A percentile compares a stretch with the other conserved stretches of the same genome.
These are phyloP conservation scores for Aspergillus unguis DNA, from an alignment of 2,329 filamentous ascomycete species.

Conservation along the genomic window DNA sequence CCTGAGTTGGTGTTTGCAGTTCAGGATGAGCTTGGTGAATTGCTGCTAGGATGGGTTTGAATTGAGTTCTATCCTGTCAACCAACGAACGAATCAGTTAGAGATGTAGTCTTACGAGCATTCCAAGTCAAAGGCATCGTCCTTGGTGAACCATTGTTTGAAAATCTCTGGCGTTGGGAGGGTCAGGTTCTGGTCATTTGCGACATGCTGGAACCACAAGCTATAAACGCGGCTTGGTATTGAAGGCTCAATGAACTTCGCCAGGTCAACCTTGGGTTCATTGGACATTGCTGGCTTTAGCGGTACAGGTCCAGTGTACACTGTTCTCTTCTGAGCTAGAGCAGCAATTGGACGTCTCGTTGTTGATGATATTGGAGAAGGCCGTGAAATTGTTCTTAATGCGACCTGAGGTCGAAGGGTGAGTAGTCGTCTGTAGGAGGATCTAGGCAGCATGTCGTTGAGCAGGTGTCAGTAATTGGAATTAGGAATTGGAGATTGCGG, in stretches of 20 bases:
- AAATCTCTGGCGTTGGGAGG: neutral
- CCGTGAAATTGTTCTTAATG: neutral
- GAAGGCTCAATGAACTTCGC: neutral
- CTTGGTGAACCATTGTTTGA: constrained; percentile 6
- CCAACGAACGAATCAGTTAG: too few relatives aligned
- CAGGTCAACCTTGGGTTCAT: constrained; percentile 3
- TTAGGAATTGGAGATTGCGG: neutral
- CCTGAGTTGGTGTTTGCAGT: neutral
- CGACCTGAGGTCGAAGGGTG: neutral
- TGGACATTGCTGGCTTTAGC: neutral
- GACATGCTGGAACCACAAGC: constrained; percentile 10
- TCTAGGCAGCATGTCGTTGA: constrained; percentile 1
- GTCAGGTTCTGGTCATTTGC: neutral
- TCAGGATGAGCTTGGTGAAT: neutral
- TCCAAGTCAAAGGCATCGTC: constrained; percentile 3
- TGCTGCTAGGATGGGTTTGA: constrained; percentile 2
- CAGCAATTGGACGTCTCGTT: neutral
- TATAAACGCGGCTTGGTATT: constrained; percentile 1
- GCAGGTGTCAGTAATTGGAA: neutral
- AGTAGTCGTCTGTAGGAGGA: neutral
- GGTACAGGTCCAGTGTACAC: neutral
- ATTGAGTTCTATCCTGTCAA: neutral
- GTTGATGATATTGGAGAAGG: neutral
- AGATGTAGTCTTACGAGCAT: constrained; percentile 6
- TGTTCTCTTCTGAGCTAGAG: neutral